phyloP scores from a whole-genome alignment of 148 eudicot species.

The Arctostaphylos glauca region DNA sequence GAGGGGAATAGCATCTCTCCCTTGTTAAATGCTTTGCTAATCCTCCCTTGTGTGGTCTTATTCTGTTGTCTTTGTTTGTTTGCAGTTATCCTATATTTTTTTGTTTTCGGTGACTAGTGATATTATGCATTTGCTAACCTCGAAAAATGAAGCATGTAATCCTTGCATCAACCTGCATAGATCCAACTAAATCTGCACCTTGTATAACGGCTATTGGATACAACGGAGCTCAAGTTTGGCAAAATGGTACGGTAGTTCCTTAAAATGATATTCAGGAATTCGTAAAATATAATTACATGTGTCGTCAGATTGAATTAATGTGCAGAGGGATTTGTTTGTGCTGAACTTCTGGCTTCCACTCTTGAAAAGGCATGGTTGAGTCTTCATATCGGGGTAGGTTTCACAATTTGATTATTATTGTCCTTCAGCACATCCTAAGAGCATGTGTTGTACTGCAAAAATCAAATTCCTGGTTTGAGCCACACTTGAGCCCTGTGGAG shows the following conservation, averaged over 20 bases:
- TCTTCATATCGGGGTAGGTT: constrained; percentile 61
- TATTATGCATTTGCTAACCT: neutral
- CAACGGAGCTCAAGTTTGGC: constrained; percentile 56
- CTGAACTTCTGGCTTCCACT: constrained; percentile 47
- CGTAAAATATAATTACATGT: neutral
- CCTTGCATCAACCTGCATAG: constrained; percentile 41
- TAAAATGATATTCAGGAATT: neutral
- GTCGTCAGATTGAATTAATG: neutral
- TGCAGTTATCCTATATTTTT: neutral
- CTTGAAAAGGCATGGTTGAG: constrained; percentile 62
- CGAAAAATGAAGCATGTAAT: constrained; percentile 13
- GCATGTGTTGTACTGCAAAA: neutral
- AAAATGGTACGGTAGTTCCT: constrained; percentile 37
- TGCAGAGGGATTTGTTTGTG: constrained; percentile 51
- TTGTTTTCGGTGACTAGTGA: neutral
- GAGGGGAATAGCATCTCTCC: neutral
- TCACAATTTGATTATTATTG: neutral
- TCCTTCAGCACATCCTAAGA: neutral
- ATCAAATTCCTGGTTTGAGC: neutral
- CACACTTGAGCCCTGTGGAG: neutral
- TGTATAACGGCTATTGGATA: constrained; percentile 59
- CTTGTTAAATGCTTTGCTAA: neutral
- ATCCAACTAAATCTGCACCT: constrained; percentile 48
- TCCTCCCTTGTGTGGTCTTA: neutral
- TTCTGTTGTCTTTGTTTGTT: neutral